Conservation (phyloP, 1,139 yeast genomes). For the Suhomyces panamericanus region DNA sequence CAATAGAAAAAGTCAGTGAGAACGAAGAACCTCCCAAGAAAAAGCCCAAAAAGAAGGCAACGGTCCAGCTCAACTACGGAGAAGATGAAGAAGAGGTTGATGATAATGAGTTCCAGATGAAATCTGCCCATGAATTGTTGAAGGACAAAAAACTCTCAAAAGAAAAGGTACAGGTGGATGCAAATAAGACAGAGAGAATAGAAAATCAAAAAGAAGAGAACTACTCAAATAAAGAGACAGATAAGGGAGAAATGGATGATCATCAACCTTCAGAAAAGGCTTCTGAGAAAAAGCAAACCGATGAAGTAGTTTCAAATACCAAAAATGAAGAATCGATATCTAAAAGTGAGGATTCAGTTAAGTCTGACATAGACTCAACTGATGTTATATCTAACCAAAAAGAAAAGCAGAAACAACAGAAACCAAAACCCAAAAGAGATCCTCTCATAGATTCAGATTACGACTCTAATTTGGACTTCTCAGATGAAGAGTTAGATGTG, state of each 20-base stretch:
- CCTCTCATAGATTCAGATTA: constrained; percentile 30
- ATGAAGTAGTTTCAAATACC: background rate
- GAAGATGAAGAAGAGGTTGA: constrained; percentile 37
- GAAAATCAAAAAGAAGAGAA: constrained; percentile 5
- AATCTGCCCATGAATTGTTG: constrained; percentile 48
- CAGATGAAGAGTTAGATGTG: constrained; percentile 14
- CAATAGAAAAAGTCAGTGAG: constrained; percentile 2
- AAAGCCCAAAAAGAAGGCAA: constrained; percentile 20
- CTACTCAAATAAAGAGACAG: background rate
- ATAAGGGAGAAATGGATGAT: too few relatives aligned
- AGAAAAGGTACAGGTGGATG: constrained; percentile 1
- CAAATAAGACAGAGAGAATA: constrained; percentile 5
- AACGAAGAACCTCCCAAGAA: constrained; percentile 14
- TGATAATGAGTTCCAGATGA: constrained; percentile 39
- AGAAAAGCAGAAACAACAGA: constrained; percentile 1
- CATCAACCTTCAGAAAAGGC: background rate
- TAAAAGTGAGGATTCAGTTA: too few relatives aligned
- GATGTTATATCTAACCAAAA: background rate
- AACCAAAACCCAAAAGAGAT: constrained; percentile 18
- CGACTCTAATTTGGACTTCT: constrained; percentile 29
- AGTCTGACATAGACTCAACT: background rate
- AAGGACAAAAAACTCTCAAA: constrained; percentile 4
- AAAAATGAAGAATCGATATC: too few relatives aligned
- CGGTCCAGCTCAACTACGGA: constrained; percentile 24
- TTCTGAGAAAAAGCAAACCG: constrained; percentile 8